Conservation (phyloP, 768 basidiomycete species). For the Mrakia gelida region DNA sequence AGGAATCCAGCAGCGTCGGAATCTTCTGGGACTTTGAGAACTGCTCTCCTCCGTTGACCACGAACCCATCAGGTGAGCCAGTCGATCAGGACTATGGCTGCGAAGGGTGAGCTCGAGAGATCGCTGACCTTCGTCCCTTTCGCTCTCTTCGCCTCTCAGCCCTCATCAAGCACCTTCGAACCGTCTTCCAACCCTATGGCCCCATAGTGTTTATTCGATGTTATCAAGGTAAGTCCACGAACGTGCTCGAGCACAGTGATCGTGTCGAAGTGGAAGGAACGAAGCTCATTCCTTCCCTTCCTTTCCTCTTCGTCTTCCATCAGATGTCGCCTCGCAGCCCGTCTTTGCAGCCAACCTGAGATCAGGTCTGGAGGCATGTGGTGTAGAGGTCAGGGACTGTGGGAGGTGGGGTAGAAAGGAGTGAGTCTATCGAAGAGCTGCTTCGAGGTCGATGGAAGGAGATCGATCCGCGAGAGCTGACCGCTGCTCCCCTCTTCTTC, state of each 20-base stretch:
- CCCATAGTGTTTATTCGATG: slow-evolving; percentile 16
- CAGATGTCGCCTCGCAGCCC: slow-evolving; percentile 23
- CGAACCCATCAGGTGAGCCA: slow-evolving; percentile 12
- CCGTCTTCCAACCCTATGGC: slow-evolving; percentile 11
- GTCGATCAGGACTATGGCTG: neutral
- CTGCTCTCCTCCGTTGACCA: slow-evolving; percentile 21
- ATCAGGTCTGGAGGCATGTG: slow-evolving; percentile 24
- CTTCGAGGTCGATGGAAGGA: neutral
- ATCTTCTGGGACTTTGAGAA: slow-evolving; percentile 29
- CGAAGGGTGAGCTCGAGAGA: neutral
- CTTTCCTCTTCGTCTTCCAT: neutral
- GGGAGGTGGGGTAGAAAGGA: slow-evolving; percentile 27
- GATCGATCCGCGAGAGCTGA: neutral
- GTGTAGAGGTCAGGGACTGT: slow-evolving; percentile 26
- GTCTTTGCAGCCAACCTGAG: slow-evolving; percentile 25
- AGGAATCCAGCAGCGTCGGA: neutral
- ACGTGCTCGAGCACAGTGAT: neutral
- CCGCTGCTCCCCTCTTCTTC: neutral
- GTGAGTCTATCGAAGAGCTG: neutral
- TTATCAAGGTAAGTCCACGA: slow-evolving; percentile 11
- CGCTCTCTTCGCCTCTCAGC: too few species aligned
- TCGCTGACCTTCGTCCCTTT: neutral
- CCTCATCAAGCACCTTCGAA: slow-evolving; percentile 14
- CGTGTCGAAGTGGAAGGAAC: neutral
- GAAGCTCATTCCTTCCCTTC: neutral